phyloP scores from a whole-genome alignment of 1,139 yeast species.

The Hyphopichia pseudoburtonii region DNA sequence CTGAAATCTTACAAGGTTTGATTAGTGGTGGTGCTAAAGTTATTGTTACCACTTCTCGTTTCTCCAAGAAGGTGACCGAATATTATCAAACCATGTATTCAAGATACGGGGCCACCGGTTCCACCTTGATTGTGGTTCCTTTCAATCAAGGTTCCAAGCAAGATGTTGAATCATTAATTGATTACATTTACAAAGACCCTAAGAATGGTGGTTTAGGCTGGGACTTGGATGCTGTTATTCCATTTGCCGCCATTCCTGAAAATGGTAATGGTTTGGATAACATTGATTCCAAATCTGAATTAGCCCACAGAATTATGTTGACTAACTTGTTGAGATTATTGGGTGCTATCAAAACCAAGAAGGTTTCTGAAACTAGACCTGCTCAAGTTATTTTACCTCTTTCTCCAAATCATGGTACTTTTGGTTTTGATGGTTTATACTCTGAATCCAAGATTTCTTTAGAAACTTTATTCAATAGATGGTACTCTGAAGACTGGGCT shows the following conservation, averaged over 20 bases:
- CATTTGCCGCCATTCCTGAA: conserved; percentile 99
- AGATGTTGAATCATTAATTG: conserved; percentile 84
- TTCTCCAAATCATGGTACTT: conserved; percentile 98
- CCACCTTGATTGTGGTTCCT: conserved; percentile 92
- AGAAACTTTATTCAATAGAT: conserved; percentile 96
- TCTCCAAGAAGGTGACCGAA: conserved; percentile 91
- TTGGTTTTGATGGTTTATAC: conserved; percentile 96
- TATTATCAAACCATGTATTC: conserved; percentile 93
- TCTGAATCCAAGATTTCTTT: conserved; percentile 94
- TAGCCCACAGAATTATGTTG: conserved; percentile 97
- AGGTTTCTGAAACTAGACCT: conserved; percentile 91
- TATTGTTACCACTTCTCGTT: conserved; percentile 92
- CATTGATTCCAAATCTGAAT: conserved; percentile 92
- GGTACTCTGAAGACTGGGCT: conserved; percentile 98
- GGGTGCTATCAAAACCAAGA: conserved; percentile 86
- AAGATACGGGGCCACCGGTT: conserved; percentile 87
- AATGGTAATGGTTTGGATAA: conserved; percentile 93
- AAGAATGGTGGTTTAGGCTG: conserved; percentile 94
- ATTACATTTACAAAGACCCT: conserved; percentile 77
- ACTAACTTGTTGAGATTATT: conserved; percentile 90
- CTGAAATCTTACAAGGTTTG: conserved; percentile 92
- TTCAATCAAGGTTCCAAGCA: conserved; percentile 97
- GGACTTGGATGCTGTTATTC: conserved; percentile 95
- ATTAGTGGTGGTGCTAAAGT: conserved; percentile 98
- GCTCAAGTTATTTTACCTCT: conserved; percentile 96